These are phyloP conservation scores for Fusarium sp. DNA, from an alignment of 2,329 filamentous ascomycete genomes.

Conservation along the genomic window DNA sequence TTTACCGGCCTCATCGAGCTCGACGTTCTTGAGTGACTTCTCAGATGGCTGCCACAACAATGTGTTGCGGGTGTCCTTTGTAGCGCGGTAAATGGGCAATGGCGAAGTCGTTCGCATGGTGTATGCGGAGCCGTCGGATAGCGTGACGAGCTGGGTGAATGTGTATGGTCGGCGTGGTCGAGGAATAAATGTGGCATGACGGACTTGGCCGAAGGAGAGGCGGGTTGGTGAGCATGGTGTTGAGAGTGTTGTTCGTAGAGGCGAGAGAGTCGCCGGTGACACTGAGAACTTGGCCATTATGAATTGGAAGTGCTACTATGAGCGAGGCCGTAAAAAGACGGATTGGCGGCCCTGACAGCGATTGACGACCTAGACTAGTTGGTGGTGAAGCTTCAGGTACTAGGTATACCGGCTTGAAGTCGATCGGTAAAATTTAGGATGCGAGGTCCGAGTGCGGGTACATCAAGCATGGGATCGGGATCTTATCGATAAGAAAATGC, in stretches of 20 bases:
- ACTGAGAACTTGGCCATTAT: constrained; percentile 44
- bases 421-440: constrained; percentile 43
- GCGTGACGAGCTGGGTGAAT: constrained; percentile 95
- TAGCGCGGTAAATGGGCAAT: constrained; percentile 62
- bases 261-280: constrained; percentile 42
- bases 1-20: constrained; percentile 93
- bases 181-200: constrained; percentile 83
- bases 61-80: constrained; percentile 89
- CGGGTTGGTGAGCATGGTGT: constrained; percentile 34
- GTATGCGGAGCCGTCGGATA: constrained; percentile 89
- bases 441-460: constrained; percentile 27
- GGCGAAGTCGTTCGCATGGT: constrained; percentile 81
- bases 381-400: constrained; percentile 15
- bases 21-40: constrained; percentile 82
- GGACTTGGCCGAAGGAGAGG: constrained; percentile 63
- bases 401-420: constrained; percentile 13
- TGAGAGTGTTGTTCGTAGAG: constrained; percentile 43
- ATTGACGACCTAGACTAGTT: constrained; percentile 10
- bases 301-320: neutral
- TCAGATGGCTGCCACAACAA: constrained; percentile 89
- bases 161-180: constrained; percentile 93
- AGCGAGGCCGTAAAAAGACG: constrained; percentile 1
- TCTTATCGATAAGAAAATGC: constrained; percentile 43
- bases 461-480: constrained; percentile 6
- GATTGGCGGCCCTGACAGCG: constrained; percentile 22